Evolutionary conservation across 2,329 filamentous ascomycete genomes (phyloP).

Genomic region (Fusarium acutatum): DNA sequence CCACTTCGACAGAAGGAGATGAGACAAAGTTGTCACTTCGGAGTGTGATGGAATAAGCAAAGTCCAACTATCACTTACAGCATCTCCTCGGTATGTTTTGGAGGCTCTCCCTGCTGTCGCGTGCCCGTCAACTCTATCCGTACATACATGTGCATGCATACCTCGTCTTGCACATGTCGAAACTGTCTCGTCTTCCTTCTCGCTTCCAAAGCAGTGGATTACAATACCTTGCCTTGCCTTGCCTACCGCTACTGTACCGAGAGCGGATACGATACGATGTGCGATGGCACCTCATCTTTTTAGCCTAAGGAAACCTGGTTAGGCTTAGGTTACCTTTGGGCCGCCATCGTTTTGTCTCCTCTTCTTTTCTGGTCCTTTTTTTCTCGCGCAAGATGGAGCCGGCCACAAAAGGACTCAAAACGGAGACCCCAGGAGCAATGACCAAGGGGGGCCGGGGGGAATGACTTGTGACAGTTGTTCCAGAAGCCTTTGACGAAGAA

Average conservation of each 20-base stretch:
- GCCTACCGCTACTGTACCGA: slow-evolving; percentile 9
- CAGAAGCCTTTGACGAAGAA: slow-evolving; percentile 33
- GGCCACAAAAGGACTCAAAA: slow-evolving; percentile 19
- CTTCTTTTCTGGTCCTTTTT: background rate
- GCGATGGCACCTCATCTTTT: background rate
- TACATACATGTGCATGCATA: background rate
- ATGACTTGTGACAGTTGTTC: slow-evolving; percentile 31
- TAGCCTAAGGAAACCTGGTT: slow-evolving; percentile 12
- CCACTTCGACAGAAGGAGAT: background rate
- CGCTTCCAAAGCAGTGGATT: slow-evolving; percentile 27
- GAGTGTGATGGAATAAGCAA: background rate
- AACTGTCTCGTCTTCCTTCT: slow-evolving; percentile 5
- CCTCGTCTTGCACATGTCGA: background rate
- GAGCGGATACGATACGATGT: slow-evolving; percentile 25
- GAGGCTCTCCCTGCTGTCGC: slow-evolving; percentile 11
- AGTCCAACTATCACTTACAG: background rate
- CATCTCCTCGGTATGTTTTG: background rate
- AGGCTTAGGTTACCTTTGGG: slow-evolving; percentile 5
- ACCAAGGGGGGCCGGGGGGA: background rate
- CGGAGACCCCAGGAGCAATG: slow-evolving; percentile 15
- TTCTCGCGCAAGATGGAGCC: background rate
- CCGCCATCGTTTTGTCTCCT: background rate
- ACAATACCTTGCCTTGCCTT: background rate
- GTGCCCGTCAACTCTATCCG: background rate
- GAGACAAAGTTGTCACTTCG: background rate